Evolutionary conservation across 148 eudicot genomes (phyloP), one percentile per base, ranked within the genome.

Genomic region (Nyssa sinensis): DNA sequence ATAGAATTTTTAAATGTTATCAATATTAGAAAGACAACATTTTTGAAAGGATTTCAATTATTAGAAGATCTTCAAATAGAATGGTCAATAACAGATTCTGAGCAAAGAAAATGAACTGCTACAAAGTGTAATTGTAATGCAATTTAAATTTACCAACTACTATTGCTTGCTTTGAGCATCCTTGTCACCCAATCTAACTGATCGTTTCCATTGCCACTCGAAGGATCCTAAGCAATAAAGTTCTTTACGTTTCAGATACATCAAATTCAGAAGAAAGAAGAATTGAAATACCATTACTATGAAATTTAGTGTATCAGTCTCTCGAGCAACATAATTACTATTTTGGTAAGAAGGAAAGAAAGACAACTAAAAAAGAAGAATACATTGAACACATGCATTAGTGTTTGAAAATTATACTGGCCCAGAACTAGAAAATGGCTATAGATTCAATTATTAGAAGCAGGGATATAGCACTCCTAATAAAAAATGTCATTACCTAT

Each of bases 71-170:
- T 32, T 55, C 27, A 23, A 9, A 32, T 32, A n/a, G 30, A 32
- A 30, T 9, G 51, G 28, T 47, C 17, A 28, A 41, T 24, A 8
- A 57, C 27, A 58, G 67, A n/a, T 13, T 69, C 6, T 53, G 70
- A 19, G 44, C 32, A 21, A 6, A n/a, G n/a, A n/a, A n/a, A 23
- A 3, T 33, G 61, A 41, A 62, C 31, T 28, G 24, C 34, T 33
- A 25, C 3, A 31, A 55, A 74, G 14, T 28, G 62, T 12, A 17
- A 9, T 44, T 35, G 34, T 34, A 1, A 23, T 14, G 30, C 66
- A 61, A 12, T 28, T 51, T 63, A 65, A 58, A 28, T 33, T 60
- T 87, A 88, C 89, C 92, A 84, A 69, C 79, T 75, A 71, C 80
- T 79, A 35, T 72, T 68, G 75, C 84, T 75, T 63, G 80, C 74